Evolutionary conservation across 1,284 basidiomycete species (phyloP).

Genomic region (Fomitopsis betulina): DNA sequence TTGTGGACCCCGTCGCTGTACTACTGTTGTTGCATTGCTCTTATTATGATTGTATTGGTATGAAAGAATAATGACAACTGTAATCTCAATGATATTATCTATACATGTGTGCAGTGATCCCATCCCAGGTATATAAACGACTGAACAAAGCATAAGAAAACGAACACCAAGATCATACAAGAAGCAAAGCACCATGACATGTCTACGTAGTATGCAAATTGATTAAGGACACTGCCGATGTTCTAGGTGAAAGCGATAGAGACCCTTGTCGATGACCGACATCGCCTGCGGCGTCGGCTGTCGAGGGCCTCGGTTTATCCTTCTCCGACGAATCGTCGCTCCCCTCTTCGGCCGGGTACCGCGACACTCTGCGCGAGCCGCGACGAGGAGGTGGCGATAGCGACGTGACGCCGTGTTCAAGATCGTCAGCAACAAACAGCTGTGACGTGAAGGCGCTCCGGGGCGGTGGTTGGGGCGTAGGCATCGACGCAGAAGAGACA

Average conservation of each 20-base stretch:
- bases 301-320: background rate
- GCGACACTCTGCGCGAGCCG: constrained; percentile 36
- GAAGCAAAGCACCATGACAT: background rate
- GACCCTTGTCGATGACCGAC: constrained; percentile 11
- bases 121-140: background rate
- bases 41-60: constrained; percentile 5
- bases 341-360: constrained; percentile 23
- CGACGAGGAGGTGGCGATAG: constrained; percentile 59
- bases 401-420: constrained; percentile 40
- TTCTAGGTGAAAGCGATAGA: constrained; percentile 25
- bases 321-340: constrained; percentile 11
- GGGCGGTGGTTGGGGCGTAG: constrained; percentile 32
- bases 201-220: constrained; percentile 1
- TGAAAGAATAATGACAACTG: constrained; percentile 3
- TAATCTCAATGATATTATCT: constrained; percentile 4
- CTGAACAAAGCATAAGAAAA: background rate
- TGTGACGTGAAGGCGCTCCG: constrained; percentile 18
- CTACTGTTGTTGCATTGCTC: constrained; percentile 5
- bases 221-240: constrained; percentile 9
- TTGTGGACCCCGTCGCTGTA: background rate
- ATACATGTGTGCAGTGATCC: constrained; percentile 1
- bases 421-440: constrained; percentile 29
- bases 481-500: constrained; percentile 36
- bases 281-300: constrained; percentile 11
- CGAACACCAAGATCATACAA: background rate